A percentile compares a stretch with the other conserved stretches of the same genome.
These are phyloP conservation scores for Exophiala aquamarina DNA, from an alignment of 2,329 filamentous ascomycete species.

Conservation along the genomic window DNA sequence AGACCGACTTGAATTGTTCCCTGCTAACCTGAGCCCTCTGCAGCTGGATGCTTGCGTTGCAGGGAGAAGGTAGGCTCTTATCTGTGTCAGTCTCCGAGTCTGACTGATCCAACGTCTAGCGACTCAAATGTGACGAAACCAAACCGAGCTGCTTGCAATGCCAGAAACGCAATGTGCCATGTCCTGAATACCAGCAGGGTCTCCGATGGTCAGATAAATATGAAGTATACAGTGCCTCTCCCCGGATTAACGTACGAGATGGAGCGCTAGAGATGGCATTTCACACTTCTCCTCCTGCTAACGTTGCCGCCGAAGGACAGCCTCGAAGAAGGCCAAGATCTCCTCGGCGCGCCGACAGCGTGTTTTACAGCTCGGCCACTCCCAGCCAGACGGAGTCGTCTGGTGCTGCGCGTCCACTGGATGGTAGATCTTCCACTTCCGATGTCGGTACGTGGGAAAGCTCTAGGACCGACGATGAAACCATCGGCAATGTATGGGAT, in stretches of 20 bases:
- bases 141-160: slow-evolving; percentile 68
- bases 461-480: too few species aligned
- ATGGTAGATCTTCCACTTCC: too few species aligned
- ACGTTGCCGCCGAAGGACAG: neutral
- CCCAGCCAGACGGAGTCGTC: neutral
- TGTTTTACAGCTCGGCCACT: neutral
- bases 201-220: slow-evolving; percentile 60
- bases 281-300: neutral
- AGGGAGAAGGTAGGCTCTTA: neutral
- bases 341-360: neutral
- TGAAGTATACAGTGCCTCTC: neutral
- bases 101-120: slow-evolving; percentile 36
- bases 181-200: slow-evolving; percentile 70
- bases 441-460: too few species aligned
- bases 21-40: neutral
- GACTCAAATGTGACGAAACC: slow-evolving; percentile 70
- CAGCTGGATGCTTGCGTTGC: neutral
- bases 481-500: too few species aligned
- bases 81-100: neutral
- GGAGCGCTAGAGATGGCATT: neutral
- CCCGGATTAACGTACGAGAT: neutral
- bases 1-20: neutral
- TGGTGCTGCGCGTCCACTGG: neutral
- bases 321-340: neutral
- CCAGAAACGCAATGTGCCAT: slow-evolving; percentile 60